Percentiles rank a stretch among this genome's conserved stretches.
These are phyloP conservation scores for Pythium biforme DNA, from an alignment of 352 stramenopile genomes.

Conservation along the genomic window DNA sequence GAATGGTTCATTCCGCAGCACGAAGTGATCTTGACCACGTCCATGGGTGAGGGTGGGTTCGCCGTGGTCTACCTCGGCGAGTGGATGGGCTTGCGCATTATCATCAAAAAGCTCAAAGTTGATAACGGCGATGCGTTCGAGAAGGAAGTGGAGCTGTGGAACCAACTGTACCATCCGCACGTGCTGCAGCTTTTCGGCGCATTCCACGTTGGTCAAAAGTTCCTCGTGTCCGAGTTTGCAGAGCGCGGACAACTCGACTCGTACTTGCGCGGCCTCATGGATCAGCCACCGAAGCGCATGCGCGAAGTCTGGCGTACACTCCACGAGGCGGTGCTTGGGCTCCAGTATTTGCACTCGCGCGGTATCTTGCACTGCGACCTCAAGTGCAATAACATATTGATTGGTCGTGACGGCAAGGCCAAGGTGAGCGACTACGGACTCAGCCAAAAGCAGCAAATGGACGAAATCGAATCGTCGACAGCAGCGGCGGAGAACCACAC, in stretches of 20 bases:
- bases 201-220: constrained; percentile 36
- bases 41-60: constrained; percentile 28
- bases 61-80: constrained; percentile 30
- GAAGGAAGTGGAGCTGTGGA: constrained; percentile 34
- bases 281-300: constrained; percentile 17
- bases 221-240: constrained; percentile 44
- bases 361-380: constrained; percentile 34
- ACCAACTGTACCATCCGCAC: constrained; percentile 32
- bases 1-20: constrained; percentile 16
- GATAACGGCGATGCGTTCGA: constrained; percentile 24
- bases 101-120: constrained; percentile 34
- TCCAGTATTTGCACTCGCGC: constrained; percentile 68
- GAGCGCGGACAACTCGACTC: constrained; percentile 38
- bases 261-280: constrained; percentile 25
- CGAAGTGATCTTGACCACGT: constrained; percentile 6
- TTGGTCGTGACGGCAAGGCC: constrained; percentile 32
- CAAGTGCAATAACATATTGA: constrained; percentile 24
- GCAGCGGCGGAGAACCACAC: background rate
- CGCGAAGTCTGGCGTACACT: constrained; percentile 31
- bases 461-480: too few species aligned
- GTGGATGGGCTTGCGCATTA: constrained; percentile 32
- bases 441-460: background rate
- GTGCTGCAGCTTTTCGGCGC: constrained; percentile 37
- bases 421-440: constrained; percentile 27
- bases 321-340: constrained; percentile 45